Evolutionary conservation across 2,329 filamentous ascomycete genomes (phyloP), one percentile per base, ranked within the genome.

Genomic region (Tolypocladium endophyticum): DNA sequence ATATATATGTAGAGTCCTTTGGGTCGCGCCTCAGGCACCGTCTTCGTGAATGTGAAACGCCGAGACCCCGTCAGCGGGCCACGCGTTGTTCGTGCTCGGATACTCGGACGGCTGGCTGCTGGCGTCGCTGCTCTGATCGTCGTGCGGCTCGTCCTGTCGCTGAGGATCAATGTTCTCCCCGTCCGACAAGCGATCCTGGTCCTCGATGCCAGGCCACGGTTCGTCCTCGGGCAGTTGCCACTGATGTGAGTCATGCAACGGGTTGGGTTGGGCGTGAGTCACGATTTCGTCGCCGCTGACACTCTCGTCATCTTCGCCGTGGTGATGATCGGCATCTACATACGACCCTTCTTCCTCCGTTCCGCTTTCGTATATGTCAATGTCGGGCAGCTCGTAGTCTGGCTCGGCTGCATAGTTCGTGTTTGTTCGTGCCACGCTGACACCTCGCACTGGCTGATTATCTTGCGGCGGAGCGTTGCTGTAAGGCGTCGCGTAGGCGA

Each of bases 401-500:
- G 73, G 71, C 39, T 73, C 71, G 39, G 73, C 68, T 1, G 65
- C 67, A 62, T 75, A 71, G 41, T 68, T 65, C 4, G 64, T 61
- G 20, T 63, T 66, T 16, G 65, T 68, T 4, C 67, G 69, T 8
- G 66, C 64, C 18, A 66, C 61, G 54, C 72, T 74, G 39, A 68
- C 66, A 52, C 66, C 65, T 18, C 71, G 66, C 2, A 67, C 52
- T 6, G 63, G 63, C 20, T 74, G 73, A 23, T 73, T 63, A 58
- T 81, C 79, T 16, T 76, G 70, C 11, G 73, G 70, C 0, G 83
- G 78, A 4, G 78, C 82, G 62, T 85, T 87, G 67, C 87, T 91
- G 68, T 87, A 80, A 0, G 89, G 89, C 0, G 89, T 92, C 3
- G 87, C 87, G 67, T 92, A 92, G n/a, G 85, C 86, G 64, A 85